Evolutionary conservation across 1,139 yeast genomes (phyloP).

Genomic region (Geotrichum phurueaensis): DNA sequence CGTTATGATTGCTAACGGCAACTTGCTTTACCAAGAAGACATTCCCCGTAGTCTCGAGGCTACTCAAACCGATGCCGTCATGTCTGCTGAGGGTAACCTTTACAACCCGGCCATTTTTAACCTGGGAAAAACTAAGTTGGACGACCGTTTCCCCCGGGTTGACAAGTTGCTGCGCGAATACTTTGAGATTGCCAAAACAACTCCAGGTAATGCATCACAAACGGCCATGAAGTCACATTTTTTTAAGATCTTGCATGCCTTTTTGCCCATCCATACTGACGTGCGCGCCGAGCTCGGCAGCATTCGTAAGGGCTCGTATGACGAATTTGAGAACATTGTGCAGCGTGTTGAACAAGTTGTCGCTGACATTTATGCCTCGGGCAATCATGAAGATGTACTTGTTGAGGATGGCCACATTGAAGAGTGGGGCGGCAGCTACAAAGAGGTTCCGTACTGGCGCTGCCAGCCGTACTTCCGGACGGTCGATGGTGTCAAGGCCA

Average conservation of each 20-base stretch:
- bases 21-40: constrained; percentile 79
- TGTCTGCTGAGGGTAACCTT: constrained; percentile 95
- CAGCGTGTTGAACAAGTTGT: constrained; percentile 62
- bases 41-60: constrained; percentile 57
- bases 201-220: constrained; percentile 69
- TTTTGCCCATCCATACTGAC: constrained; percentile 67
- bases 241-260: constrained; percentile 77
- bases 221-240: constrained; percentile 89
- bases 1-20: constrained; percentile 91
- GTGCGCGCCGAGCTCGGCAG: constrained; percentile 67
- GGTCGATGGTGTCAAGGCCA: constrained; percentile 54
- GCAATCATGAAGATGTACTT: constrained; percentile 47
- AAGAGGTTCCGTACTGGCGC: constrained; percentile 90
- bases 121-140: constrained; percentile 39
- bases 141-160: constrained; percentile 75
- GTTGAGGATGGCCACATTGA: constrained; percentile 47
- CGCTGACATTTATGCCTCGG: constrained; percentile 45
- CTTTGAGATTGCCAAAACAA: constrained; percentile 66
- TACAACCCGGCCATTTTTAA: constrained; percentile 87
- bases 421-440: constrained; percentile 76
- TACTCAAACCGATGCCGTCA: constrained; percentile 79
- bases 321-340: constrained; percentile 67
- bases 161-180: constrained; percentile 80
- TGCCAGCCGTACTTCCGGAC: constrained; percentile 92
- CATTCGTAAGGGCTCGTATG: constrained; percentile 41